Conservation (phyloP, 768 basidiomycete species). For the Hygrocybe punicea region DNA sequence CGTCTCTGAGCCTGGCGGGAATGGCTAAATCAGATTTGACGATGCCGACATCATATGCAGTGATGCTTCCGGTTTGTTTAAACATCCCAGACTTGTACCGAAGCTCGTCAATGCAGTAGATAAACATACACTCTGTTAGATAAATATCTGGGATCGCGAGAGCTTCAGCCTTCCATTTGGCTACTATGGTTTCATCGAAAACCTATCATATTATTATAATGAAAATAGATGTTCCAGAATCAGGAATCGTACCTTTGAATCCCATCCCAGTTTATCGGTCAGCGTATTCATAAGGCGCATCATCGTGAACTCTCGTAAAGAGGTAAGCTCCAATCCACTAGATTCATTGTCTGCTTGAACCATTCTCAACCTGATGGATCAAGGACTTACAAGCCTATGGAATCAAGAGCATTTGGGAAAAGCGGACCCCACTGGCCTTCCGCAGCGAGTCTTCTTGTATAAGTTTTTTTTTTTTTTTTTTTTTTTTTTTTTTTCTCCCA, state of each 20-base stretch:
- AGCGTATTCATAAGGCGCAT: slow-evolving; percentile 34
- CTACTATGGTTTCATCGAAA: slow-evolving; percentile 18
- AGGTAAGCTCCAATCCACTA: slow-evolving; percentile 19
- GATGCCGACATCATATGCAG: slow-evolving; percentile 27
- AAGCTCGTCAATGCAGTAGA: slow-evolving; percentile 29
- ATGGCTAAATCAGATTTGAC: slow-evolving; percentile 36
- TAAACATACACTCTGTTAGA: slow-evolving; percentile 24
- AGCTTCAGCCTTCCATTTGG: slow-evolving; percentile 28
- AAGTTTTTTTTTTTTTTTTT: too few relatives aligned
- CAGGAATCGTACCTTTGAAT: slow-evolving; percentile 23
- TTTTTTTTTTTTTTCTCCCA: too few relatives aligned
- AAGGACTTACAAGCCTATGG: not conserved
- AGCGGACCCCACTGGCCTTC: not conserved
- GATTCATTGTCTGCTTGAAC: not conserved
- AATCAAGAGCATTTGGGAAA: slow-evolving; percentile 2
- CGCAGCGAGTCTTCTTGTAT: not conserved
- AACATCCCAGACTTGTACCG: slow-evolving; percentile 18
- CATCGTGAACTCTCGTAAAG: slow-evolving; percentile 35
- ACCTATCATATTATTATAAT: too few relatives aligned
- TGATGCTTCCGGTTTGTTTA: slow-evolving; percentile 8
- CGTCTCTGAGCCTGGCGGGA: slow-evolving; percentile 18
- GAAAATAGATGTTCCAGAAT: not conserved
- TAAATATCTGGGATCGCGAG: slow-evolving; percentile 8
- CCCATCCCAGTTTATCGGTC: slow-evolving; percentile 36
- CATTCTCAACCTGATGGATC: not conserved